Evolutionary conservation across 169 alveolate species (phyloP), one percentile per base, ranked within the genome.

Genomic region (Eimeria maxima): DNA sequence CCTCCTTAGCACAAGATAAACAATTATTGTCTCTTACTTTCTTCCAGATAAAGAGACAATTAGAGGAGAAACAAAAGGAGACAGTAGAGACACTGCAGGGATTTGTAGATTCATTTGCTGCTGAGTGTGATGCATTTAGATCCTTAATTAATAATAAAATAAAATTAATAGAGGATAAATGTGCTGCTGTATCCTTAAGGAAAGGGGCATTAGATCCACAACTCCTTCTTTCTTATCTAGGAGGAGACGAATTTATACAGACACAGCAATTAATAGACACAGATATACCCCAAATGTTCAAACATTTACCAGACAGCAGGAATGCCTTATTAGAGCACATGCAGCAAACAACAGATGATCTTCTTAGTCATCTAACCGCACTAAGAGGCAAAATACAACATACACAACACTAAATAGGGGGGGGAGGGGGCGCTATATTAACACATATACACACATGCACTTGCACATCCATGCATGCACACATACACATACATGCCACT

Each of bases 171-270:
- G 57, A 74, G 22, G 20, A 27, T 13, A 3, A 55, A 13, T 33
- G 60, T 44, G 27, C 60, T 16, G 33, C 24, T 11, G 84, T 74
- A 18, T 50, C 84, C 16, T 50, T 33, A 13, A 44, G 20, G 55
- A 74, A 74, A 24, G 84, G 84, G 55, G 84, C 84, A 11, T 24
- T 74, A 27, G 84, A 74, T 27, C 84, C 84, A 2, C 55, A 74
- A 2, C 50, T 74, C 2, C 11, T 74, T 4, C 55, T 74, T 16
- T 4, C n/a, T 13, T 74, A 42, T 44, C 33, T 74, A n/a, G n/a
- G n/a, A 18, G 24, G 60, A 13, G 33, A 27, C 3, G 84, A 74
- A 27, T 74, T 5, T 33, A 33, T 3, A 4, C 29, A 8, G 2
- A 74, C 84, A 11, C 84, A 74, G 18, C 16, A 74, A 74, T 5